Conservation (phyloP, 306 rosid species). For the Benincasa hispida region DNA sequence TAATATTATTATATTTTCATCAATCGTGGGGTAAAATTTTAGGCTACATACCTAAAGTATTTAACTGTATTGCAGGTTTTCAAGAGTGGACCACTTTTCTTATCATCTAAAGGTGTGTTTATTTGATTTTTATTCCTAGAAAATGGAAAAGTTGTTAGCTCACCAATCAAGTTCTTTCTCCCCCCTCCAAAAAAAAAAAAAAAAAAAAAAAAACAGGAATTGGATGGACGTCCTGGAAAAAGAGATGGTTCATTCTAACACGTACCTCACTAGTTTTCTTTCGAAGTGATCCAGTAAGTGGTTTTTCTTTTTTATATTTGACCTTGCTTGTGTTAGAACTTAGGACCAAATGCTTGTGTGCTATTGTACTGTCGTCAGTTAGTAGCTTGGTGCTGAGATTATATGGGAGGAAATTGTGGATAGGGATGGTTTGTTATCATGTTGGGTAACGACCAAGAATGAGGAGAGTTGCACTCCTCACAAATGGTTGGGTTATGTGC, state of each 20-base stretch:
- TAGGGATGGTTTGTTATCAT: neutral
- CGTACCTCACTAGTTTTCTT: conserved; percentile 87
- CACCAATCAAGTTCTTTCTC: neutral
- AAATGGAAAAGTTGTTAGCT: neutral
- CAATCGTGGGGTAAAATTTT: neutral
- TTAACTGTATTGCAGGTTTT: conserved; percentile 44
- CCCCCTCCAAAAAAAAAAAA: neutral
- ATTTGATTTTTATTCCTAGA: neutral
- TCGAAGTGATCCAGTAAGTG: conserved; percentile 97
- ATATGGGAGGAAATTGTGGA: neutral
- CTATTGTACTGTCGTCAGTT: neutral
- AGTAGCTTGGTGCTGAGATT: neutral
- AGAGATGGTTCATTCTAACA: conserved; percentile 95
- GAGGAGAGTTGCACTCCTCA: neutral
- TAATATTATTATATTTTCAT: neutral
- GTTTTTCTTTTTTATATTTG: conserved; percentile 7
- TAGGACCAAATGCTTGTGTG: neutral
- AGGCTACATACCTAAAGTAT: conserved; percentile 1
- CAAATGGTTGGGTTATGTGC: neutral
- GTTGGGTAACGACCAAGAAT: neutral
- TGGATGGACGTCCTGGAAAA: conserved; percentile 99
- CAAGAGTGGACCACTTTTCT: conserved; percentile 89
- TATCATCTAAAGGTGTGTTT: conserved; percentile 88
- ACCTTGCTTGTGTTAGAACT: neutral
- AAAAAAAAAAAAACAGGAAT: conserved; percentile 30